Percentiles rank a stretch among this genome's conserved stretches.
Conservation (phyloP, 1,139 yeast species). For the Geotrichum cucujoidarum region DNA sequence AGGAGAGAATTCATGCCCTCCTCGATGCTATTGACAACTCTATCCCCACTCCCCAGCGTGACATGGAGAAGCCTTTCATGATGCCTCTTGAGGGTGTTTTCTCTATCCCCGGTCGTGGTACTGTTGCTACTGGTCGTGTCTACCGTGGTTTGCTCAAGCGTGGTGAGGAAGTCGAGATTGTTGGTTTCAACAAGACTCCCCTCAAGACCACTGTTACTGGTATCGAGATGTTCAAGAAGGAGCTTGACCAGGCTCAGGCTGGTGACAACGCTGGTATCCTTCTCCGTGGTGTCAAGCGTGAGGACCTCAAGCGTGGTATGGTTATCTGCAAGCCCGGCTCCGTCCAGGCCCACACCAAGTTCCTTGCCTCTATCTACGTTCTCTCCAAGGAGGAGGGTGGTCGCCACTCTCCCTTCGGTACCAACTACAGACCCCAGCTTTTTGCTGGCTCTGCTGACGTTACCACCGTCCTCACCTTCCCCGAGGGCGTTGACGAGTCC, state of each 20-base stretch:
- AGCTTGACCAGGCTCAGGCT: constrained; percentile 93
- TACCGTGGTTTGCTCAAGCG: constrained; percentile 96
- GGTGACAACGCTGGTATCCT: constrained; percentile 99
- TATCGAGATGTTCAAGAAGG: constrained; percentile 98
- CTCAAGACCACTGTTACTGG: constrained; percentile 94
- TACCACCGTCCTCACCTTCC: constrained; percentile 87
- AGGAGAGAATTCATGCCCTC: constrained; percentile 72
- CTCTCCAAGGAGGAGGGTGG: constrained; percentile 98
- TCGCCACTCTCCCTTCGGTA: constrained; percentile 95
- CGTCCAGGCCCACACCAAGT: constrained; percentile 87
- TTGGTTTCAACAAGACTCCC: constrained; percentile 83
- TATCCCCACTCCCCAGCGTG: constrained; percentile 96
- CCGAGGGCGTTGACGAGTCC: constrained; percentile 80
- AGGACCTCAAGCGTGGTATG: constrained; percentile 96
- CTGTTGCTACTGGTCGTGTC: constrained; percentile 97
- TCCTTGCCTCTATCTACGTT: constrained; percentile 89
- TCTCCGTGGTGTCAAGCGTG: constrained; percentile 98
- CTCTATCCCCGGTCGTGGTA: constrained; percentile 99
- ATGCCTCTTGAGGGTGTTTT: constrained; percentile 97
- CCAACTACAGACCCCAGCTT: constrained; percentile 97
- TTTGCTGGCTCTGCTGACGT: constrained; percentile 96
- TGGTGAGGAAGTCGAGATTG: constrained; percentile 97
- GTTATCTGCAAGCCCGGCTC: constrained; percentile 90
- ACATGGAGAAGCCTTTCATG: constrained; percentile 91
- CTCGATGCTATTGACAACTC: constrained; percentile 89